These are phyloP conservation scores for Trametes cinnabarina DNA, from an alignment of 768 basidiomycete genomes.

Conservation along the genomic window DNA sequence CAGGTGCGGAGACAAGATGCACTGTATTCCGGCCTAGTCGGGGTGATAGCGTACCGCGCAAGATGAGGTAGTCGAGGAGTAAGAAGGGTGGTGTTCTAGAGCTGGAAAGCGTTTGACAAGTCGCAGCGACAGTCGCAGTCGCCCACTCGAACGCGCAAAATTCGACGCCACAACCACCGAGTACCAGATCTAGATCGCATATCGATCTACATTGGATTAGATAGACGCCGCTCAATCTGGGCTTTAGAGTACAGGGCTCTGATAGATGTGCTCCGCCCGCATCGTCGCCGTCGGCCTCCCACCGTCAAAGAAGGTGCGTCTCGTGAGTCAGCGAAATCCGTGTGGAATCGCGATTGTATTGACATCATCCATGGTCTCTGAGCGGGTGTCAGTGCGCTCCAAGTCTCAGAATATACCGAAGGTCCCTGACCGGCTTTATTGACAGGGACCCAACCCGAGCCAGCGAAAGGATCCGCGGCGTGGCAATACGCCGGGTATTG, in stretches of 20 bases:
- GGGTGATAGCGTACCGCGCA: too few species aligned
- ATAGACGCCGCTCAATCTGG: background rate
- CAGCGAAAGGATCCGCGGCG: background rate
- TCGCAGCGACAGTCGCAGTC: background rate
- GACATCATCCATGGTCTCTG: background rate
- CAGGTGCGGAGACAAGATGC: too few species aligned
- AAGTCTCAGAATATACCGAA: too few species aligned
- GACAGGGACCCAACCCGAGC: background rate
- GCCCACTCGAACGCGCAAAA: slow-evolving; percentile 2
- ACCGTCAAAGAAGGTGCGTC: slow-evolving; percentile 1
- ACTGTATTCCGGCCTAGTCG: too few species aligned
- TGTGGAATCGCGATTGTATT: background rate
- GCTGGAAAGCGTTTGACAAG: too few species aligned
- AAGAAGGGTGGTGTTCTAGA: too few species aligned
- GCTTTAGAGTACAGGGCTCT: too few species aligned
- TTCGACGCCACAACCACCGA: slow-evolving; percentile 1
- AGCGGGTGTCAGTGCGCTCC: too few species aligned
- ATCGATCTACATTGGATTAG: background rate
- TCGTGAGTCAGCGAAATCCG: background rate
- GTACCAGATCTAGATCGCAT: background rate
- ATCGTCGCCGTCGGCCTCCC: background rate
- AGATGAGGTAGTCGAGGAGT: too few species aligned
- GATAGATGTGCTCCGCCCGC: too few species aligned
- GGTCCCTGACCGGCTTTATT: background rate
- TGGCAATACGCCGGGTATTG: slow-evolving; percentile 2